A percentile compares a stretch with the other conserved stretches of the same genome.
These are phyloP conservation scores for Sanghuangporus baumii DNA, from an alignment of 1,284 basidiomycete genomes.

Conservation along the genomic window DNA sequence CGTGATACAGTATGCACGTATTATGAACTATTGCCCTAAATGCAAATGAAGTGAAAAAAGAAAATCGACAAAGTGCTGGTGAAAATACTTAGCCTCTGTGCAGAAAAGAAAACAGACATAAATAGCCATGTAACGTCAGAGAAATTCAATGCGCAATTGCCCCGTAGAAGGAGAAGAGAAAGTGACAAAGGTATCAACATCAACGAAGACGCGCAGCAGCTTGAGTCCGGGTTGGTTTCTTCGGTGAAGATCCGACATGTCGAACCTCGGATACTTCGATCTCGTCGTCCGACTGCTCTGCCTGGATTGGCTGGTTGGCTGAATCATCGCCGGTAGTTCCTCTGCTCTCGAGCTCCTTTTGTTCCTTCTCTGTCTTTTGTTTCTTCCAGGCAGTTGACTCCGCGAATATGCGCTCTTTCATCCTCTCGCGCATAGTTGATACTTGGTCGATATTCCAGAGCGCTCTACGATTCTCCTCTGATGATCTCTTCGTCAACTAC, in stretches of 20 bases:
- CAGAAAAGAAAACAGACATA: too few relatives aligned
- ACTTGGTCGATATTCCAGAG: conserved; percentile 44
- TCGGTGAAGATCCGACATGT: background rate
- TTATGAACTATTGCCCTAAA: background rate
- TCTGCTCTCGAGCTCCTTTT: conserved; percentile 25
- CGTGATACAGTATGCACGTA: background rate
- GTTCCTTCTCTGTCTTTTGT: conserved; percentile 29
- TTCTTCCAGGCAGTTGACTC: conserved; percentile 41
- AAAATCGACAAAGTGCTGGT: background rate
- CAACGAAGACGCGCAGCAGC: background rate
- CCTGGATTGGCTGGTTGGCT: background rate
- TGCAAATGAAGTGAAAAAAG: background rate
- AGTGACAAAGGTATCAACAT: background rate
- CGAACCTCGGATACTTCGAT: conserved; percentile 2
- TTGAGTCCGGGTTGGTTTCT: background rate
- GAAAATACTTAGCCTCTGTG: background rate
- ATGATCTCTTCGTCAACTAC: conserved; percentile 30
- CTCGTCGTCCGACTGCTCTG: conserved; percentile 13
- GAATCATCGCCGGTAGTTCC: background rate
- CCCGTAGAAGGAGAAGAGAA: background rate
- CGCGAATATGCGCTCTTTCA: conserved; percentile 29
- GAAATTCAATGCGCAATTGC: too few relatives aligned
- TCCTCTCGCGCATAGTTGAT: conserved; percentile 29
- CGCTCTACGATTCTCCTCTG: conserved; percentile 6
- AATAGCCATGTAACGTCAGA: too few relatives aligned